These are phyloP conservation scores for Diversispora eburnea DNA, from an alignment of 192 early-diverging fungal genomes.

Conservation along the genomic window DNA sequence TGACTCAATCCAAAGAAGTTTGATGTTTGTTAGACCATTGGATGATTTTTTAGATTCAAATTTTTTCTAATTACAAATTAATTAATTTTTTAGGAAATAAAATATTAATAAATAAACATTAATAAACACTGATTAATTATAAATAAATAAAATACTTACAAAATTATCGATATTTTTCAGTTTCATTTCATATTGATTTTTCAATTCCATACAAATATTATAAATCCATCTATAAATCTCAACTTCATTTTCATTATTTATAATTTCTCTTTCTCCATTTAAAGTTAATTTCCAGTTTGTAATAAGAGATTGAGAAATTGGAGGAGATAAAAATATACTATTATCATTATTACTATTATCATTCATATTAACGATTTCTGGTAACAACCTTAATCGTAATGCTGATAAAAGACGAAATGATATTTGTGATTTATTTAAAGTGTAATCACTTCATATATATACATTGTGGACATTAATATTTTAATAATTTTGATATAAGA, in stretches of 20 bases:
- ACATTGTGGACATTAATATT: not conserved
- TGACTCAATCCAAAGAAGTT: constrained; percentile 16
- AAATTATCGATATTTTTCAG: not conserved
- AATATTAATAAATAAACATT: not conserved
- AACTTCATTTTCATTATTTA: constrained; percentile 6
- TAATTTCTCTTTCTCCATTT: not conserved
- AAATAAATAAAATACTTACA: not conserved
- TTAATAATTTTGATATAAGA: not conserved
- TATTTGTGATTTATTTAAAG: constrained; percentile 42
- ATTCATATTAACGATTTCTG: constrained; percentile 6
- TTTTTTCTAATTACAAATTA: not conserved
- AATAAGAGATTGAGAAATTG: not conserved
- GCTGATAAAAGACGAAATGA: constrained; percentile 49
- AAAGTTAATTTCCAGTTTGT: constrained; percentile 1
- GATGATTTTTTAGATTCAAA: not conserved
- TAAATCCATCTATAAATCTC: not conserved
- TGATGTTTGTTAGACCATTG: not conserved
- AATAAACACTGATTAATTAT: not conserved
- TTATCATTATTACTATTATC: too few relatives aligned
- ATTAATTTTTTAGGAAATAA: not conserved
- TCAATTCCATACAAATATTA: not conserved
- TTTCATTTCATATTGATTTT: not conserved
- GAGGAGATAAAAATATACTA: not conserved
- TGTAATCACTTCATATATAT: constrained; percentile 43
- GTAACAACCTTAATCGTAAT: constrained; percentile 42